phyloP scores from a whole-genome alignment of 2,329 filamentous ascomycete genomes.

The Penicillium expansum region DNA sequence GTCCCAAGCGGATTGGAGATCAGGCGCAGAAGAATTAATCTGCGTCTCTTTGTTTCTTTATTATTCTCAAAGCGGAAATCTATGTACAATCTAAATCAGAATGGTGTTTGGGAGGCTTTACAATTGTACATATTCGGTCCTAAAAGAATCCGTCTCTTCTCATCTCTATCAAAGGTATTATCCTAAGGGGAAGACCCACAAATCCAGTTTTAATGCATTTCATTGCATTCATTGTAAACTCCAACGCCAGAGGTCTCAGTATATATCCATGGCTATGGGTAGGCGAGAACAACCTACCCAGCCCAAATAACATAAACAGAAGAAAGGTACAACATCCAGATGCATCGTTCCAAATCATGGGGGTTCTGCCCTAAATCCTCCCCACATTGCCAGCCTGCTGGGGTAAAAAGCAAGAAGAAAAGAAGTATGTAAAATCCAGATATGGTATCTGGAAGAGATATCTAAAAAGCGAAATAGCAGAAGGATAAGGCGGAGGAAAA shows the following conservation, averaged over 20 bases:
- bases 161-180: neutral
- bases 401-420: constrained; percentile 11
- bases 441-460: neutral
- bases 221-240: neutral
- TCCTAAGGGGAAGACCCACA: neutral
- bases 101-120: neutral
- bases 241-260: constrained; percentile 1
- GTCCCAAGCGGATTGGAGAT: constrained; percentile 14
- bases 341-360: constrained; percentile 1
- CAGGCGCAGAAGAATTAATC: neutral
- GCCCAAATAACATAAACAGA: constrained; percentile 5
- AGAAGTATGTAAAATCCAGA: constrained; percentile 8
- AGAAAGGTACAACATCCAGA: constrained; percentile 1
- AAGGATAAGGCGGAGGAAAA: neutral
- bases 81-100: neutral
- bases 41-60: neutral
- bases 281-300: neutral
- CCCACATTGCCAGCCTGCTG: constrained; percentile 21
- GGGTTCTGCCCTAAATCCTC: neutral
- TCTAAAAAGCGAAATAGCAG: neutral
- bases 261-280: constrained; percentile 3
- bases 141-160: neutral
- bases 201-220: neutral
- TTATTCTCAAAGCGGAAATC: neutral
- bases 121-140: constrained; percentile 1